These are phyloP conservation scores for Mycena vulgaris DNA, from an alignment of 768 basidiomycete species.

Conservation along the genomic window DNA sequence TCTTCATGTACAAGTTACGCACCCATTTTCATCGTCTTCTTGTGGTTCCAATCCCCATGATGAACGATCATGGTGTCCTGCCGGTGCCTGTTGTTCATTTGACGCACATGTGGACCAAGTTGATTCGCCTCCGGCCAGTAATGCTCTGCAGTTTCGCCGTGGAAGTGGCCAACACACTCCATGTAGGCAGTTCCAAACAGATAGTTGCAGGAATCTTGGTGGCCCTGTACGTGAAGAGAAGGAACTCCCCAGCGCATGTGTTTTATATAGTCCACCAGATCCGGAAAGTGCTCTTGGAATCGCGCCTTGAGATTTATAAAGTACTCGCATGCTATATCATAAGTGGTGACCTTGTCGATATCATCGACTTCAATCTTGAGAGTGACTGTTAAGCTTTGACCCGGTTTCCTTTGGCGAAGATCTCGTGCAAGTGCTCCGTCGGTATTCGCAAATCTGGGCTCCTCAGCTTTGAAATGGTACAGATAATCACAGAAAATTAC, in stretches of 20 bases:
- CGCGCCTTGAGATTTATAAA: slow-evolving; percentile 24
- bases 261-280: slow-evolving; percentile 9
- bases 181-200: slow-evolving; percentile 38
- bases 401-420: slow-evolving; percentile 10
- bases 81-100: slow-evolving; percentile 42
- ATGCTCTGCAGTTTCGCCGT: too few relatives aligned
- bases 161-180: slow-evolving; percentile 38
- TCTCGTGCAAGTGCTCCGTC: slow-evolving; percentile 26
- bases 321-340: slow-evolving; percentile 38
- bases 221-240: slow-evolving; percentile 39
- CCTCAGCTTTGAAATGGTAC: too few relatives aligned
- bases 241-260: slow-evolving; percentile 34
- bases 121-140: slow-evolving; percentile 16
- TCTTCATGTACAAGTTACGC: not conserved
- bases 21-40: slow-evolving; percentile 25
- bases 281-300: slow-evolving; percentile 28
- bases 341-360: too few relatives aligned
- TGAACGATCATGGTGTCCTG: slow-evolving; percentile 42
- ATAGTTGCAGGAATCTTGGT: slow-evolving; percentile 38
- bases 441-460: slow-evolving; percentile 34
- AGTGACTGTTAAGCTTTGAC: not conserved
- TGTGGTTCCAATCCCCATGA: slow-evolving; percentile 41
- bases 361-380: slow-evolving; percentile 7
- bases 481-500: too few relatives aligned
- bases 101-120: slow-evolving; percentile 35